Conservation (phyloP, 257 asterid genomes). For the Capsicum rhomboideum region DNA sequence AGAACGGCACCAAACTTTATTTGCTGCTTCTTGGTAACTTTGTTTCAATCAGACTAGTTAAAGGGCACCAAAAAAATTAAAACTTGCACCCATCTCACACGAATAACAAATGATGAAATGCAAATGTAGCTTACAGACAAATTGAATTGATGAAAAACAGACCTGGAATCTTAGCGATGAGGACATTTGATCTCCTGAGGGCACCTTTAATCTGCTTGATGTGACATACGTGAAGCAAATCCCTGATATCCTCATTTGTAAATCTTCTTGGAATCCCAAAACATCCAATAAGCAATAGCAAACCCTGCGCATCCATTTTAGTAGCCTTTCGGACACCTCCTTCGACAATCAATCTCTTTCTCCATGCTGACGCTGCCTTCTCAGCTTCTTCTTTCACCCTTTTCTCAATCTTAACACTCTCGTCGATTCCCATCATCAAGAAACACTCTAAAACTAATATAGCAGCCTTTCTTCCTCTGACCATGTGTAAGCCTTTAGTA, state of each 20-base stretch:
- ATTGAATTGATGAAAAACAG: not conserved
- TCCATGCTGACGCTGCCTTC: constrained; percentile 56
- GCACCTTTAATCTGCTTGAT: constrained; percentile 41
- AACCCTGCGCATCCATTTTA: constrained; percentile 73
- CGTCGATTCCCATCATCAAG: constrained; percentile 37
- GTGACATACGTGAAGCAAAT: constrained; percentile 42
- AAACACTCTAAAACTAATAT: constrained; percentile 62
- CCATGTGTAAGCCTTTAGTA: constrained; percentile 41
- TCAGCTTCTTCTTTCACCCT: constrained; percentile 49
- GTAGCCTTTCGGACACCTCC: constrained; percentile 55
- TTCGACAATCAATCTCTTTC: constrained; percentile 57
- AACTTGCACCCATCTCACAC: not conserved
- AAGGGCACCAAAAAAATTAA: not conserved
- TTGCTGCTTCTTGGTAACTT: not conserved
- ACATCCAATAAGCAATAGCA: constrained; percentile 61
- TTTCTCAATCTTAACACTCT: constrained; percentile 20
- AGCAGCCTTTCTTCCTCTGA: constrained; percentile 58
- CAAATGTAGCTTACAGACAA: not conserved
- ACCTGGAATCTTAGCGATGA: constrained; percentile 61
- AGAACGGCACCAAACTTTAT: not conserved
- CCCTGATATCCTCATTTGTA: constrained; percentile 48
- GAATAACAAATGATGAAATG: not conserved
- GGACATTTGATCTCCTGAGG: constrained; percentile 41
- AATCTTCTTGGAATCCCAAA: constrained; percentile 53
- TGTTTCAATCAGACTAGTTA: not conserved